Conservation (phyloP, 139 green algal genomes). For the Chlamydomonas sp. region DNA sequence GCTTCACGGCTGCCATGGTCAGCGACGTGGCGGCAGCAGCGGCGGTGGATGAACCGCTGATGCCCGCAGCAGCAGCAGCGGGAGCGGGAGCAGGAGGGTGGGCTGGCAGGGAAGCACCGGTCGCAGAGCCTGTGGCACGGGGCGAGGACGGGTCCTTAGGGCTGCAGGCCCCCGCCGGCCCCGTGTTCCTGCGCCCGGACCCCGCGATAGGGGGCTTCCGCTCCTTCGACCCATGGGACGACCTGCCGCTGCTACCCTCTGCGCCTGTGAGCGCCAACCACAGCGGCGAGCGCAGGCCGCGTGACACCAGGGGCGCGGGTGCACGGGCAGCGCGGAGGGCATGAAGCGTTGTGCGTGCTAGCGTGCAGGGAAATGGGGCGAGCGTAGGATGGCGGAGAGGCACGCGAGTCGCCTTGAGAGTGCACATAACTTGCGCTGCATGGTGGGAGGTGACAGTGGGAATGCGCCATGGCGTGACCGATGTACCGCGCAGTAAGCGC, state of each 20-base stretch:
- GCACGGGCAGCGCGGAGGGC: too few relatives aligned
- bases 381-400: too few relatives aligned
- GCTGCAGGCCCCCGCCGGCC: background rate
- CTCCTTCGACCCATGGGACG: background rate
- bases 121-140: background rate
- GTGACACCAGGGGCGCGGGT: too few relatives aligned
- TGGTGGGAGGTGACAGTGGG: too few relatives aligned
- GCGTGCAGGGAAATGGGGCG: too few relatives aligned
- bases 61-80: background rate
- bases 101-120: background rate
- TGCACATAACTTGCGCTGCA: too few relatives aligned
- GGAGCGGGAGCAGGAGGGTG: background rate
- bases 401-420: too few relatives aligned
- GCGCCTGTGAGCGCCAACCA: background rate
- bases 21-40: background rate
- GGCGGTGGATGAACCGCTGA: background rate
- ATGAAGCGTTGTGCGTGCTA: too few relatives aligned
- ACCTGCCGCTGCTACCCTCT: constrained; percentile 3
- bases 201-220: background rate
- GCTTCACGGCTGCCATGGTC: background rate
- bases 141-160: background rate
- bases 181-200: background rate
- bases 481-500: too few relatives aligned
- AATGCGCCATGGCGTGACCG: too few relatives aligned
- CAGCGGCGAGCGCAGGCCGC: too few relatives aligned